Conservation (phyloP, 345 rosid genomes). For the Streptanthus diversifolius region DNA sequence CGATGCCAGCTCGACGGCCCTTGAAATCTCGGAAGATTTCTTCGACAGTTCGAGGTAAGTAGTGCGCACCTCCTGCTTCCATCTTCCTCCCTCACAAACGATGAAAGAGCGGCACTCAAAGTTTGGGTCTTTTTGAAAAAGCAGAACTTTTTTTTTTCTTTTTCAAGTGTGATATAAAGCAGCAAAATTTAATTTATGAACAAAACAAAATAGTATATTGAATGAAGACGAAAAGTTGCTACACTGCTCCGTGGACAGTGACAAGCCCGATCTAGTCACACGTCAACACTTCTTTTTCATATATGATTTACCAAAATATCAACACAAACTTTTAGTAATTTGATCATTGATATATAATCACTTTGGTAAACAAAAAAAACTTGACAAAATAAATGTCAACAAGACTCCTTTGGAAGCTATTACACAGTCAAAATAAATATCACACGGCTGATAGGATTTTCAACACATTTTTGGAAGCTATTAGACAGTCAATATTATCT, state of each 20-base stretch:
- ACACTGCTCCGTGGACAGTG: constrained; percentile 17
- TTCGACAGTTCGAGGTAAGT: constrained; percentile 65
- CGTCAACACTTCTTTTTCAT: background rate
- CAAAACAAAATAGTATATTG: background rate
- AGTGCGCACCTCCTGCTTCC: constrained; percentile 44
- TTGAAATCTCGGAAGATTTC: constrained; percentile 78
- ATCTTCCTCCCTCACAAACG: background rate
- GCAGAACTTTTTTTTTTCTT: background rate
- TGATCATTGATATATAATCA: background rate
- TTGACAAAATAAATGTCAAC: background rate
- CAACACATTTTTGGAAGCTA: too few relatives aligned
- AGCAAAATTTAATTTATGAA: background rate
- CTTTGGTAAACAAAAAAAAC: background rate
- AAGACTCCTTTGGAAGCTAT: too few relatives aligned
- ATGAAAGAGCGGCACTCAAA: constrained; percentile 4
- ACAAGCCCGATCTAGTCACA: background rate
- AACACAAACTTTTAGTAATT: background rate
- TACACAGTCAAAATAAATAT: too few relatives aligned
- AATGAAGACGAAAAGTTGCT: background rate
- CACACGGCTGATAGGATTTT: too few relatives aligned
- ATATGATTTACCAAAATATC: background rate
- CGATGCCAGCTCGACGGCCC: constrained; percentile 71
- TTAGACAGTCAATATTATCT: too few relatives aligned
- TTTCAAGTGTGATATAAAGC: constrained; percentile 19
- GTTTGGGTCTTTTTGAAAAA: background rate